Percentiles rank a stretch among this genome's conserved stretches.
Evolutionary conservation across 2,329 filamentous ascomycete genomes (phyloP).

Genomic region (Xylaria sp.): DNA sequence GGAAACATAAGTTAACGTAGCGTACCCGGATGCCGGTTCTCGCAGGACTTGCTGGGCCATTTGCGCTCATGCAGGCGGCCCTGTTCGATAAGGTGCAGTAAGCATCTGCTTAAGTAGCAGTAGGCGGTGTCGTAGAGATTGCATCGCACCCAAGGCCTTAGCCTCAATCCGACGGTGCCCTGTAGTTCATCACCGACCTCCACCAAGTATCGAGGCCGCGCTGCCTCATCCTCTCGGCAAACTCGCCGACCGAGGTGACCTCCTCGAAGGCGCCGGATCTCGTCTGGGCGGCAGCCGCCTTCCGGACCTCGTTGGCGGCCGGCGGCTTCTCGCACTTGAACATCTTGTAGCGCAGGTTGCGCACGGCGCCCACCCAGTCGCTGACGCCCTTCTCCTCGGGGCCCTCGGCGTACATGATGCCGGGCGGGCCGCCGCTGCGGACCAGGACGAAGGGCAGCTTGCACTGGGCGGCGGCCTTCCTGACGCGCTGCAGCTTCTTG

Average conservation of each 20-base stretch:
- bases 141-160: not conserved
- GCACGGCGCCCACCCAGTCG: conserved; percentile 67
- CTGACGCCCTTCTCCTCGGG: conserved; percentile 54
- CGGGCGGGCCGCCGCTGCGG: conserved; percentile 68
- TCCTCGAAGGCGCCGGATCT: conserved; percentile 51
- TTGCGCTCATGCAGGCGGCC: too few relatives aligned
- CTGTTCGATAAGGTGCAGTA: not conserved
- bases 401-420: conserved; percentile 78
- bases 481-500: conserved; percentile 66
- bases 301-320: conserved; percentile 28
- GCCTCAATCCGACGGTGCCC: not conserved
- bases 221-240: conserved; percentile 62
- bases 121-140: not conserved
- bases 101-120: not conserved
- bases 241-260: conserved; percentile 65
- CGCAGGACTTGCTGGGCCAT: too few relatives aligned
- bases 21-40: too few relatives aligned
- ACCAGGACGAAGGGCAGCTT: conserved; percentile 66
- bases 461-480: conserved; percentile 63
- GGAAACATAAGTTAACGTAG: too few relatives aligned
- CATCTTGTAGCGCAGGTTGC: conserved; percentile 71
- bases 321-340: conserved; percentile 65
- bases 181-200: conserved; percentile 67
- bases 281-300: conserved; percentile 10
- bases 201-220: conserved; percentile 67